Evolutionary conservation across 2,329 filamentous ascomycete genomes (phyloP).

Genomic region (Rutstroemia sp.): DNA sequence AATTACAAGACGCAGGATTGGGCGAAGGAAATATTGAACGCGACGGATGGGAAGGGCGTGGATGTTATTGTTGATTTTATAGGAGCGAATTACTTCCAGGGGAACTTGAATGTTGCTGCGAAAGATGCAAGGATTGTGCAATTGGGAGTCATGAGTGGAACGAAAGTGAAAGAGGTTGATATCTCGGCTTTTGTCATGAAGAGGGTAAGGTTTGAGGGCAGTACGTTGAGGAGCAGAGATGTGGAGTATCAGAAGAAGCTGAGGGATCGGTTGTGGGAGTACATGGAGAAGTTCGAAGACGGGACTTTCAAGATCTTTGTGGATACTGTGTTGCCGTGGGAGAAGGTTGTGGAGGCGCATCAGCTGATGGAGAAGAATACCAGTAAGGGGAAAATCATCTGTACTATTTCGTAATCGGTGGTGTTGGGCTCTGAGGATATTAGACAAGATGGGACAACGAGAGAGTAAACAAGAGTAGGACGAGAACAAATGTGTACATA

Average conservation of each 20-base stretch:
- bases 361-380: conserved; percentile 62
- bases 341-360: conserved; percentile 66
- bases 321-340: conserved; percentile 77
- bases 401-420: conserved; percentile 32
- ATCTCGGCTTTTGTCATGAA: conserved; percentile 68
- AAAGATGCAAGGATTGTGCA: conserved; percentile 70
- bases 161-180: conserved; percentile 62
- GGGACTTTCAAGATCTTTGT: conserved; percentile 70
- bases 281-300: conserved; percentile 66
- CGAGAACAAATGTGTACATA: no score
- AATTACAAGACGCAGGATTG: conserved; percentile 79
- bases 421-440: conserved; percentile 1
- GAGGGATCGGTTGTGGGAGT: conserved; percentile 68
- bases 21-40: conserved; percentile 61
- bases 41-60: conserved; percentile 69
- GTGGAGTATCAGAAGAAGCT: conserved; percentile 71
- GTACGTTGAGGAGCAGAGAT: conserved; percentile 72
- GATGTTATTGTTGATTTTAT: conserved; percentile 85
- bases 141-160: conserved; percentile 67
- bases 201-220: conserved; percentile 74
- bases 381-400: conserved; percentile 67
- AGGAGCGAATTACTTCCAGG: conserved; percentile 70
- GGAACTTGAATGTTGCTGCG: conserved; percentile 69
- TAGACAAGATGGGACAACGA: not conserved
- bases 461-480: no score